A percentile compares a stretch with the other conserved stretches of the same genome.
phyloP scores from a whole-genome alignment of 2,329 filamentous ascomycete genomes.

The Clarireedia sp. region DNA sequence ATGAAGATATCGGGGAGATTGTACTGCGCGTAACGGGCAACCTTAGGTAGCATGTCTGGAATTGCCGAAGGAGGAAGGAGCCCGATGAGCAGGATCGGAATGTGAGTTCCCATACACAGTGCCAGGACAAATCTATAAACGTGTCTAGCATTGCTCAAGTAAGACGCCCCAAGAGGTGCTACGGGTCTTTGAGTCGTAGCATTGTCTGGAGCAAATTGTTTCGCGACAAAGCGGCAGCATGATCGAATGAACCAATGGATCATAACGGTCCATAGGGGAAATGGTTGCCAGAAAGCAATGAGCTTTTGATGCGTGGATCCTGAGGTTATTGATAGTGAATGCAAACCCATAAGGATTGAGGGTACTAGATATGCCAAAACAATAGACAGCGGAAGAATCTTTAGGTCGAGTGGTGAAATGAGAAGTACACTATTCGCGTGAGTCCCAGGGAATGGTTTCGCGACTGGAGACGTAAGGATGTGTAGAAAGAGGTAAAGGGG shows the following conservation, averaged over 20 bases:
- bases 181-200: slow-evolving; percentile 21
- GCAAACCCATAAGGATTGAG: slow-evolving; percentile 35
- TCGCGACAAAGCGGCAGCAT: slow-evolving; percentile 11
- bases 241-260: slow-evolving; percentile 29
- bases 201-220: slow-evolving; percentile 7
- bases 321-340: slow-evolving; percentile 33
- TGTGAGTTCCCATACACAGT: slow-evolving; percentile 33
- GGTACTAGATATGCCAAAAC: slow-evolving; percentile 38
- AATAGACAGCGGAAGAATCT: slow-evolving; percentile 34
- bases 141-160: slow-evolving; percentile 18
- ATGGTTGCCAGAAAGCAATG: slow-evolving; percentile 43
- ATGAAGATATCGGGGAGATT: slow-evolving; percentile 34
- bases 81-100: slow-evolving; percentile 35
- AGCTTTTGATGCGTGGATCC: slow-evolving; percentile 38
- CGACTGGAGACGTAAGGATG: slow-evolving; percentile 35
- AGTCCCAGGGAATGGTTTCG: slow-evolving; percentile 28
- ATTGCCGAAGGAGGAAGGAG: slow-evolving; percentile 33
- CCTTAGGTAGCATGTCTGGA: slow-evolving; percentile 28
- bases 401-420: slow-evolving; percentile 24
- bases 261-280: slow-evolving; percentile 39
- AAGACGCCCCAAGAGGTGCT: slow-evolving; percentile 18
- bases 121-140: slow-evolving; percentile 32
- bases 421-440: slow-evolving; percentile 24
- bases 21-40: slow-evolving; percentile 26
- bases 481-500: slow-evolving; percentile 38